Conservation (phyloP, 441 rosid genomes). For the Gossypium laxum region DNA sequence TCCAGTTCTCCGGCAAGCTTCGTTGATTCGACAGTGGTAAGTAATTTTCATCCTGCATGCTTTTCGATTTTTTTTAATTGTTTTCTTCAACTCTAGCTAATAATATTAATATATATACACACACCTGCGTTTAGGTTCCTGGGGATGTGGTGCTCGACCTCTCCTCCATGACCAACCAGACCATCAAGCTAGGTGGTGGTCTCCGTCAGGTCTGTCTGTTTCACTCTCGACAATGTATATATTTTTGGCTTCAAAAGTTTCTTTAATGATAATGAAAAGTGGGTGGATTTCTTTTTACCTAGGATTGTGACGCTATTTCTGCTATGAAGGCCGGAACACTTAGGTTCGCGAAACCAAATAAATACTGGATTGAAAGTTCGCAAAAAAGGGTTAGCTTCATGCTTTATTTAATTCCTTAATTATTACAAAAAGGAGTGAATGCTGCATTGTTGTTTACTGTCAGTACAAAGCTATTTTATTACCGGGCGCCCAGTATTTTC, state of each 20-base stretch:
- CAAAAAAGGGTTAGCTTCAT: constrained; percentile 63
- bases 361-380: constrained; percentile 78
- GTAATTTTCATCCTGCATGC: constrained; percentile 6
- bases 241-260: neutral
- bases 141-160: constrained; percentile 76
- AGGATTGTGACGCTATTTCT: constrained; percentile 60
- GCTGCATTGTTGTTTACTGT: neutral
- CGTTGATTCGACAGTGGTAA: constrained; percentile 44
- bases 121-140: constrained; percentile 40
- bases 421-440: neutral
- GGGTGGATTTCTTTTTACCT: neutral
- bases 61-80: neutral
- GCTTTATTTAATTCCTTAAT: neutral
- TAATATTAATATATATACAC: neutral
- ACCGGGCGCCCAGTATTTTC: neutral
- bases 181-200: constrained; percentile 73
- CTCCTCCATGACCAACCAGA: constrained; percentile 51
- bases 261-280: neutral
- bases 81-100: too few species aligned
- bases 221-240: neutral
- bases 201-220: constrained; percentile 51
- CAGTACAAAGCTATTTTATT: neutral
- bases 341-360: constrained; percentile 65
- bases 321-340: constrained; percentile 66
- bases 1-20: constrained; percentile 24